Evolutionary conservation across 78 protist genomes (phyloP), one percentile per base, ranked within the genome.

Genomic region (Chrysochromulina parva): DNA sequence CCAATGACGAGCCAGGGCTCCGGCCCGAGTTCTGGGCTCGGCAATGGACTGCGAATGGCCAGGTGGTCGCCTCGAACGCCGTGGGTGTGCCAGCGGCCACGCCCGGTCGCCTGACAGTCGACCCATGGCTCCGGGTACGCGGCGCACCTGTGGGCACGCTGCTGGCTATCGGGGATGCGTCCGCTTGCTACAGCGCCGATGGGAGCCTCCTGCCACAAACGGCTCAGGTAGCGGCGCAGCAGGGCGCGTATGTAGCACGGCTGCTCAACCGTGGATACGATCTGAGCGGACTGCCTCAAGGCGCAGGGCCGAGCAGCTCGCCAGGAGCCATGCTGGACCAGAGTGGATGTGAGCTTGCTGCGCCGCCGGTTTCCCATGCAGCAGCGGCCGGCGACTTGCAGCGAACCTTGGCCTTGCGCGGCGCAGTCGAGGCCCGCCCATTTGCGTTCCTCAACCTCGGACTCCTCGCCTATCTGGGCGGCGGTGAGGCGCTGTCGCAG

Each of bases 221-320:
- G 53, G 80, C 54, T 50, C 80, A 71, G 80, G 80, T 71, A 1
- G 80, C 80, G 54, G 80, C 80, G 80, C 80, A 71, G 80, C 54
- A 71, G 80, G 80, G 80, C 54, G 54, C 48, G 80, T 71, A 38
- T 53, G 10, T 38, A 0, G 80, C 80, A 24, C 48, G 80, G 22
- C n/a, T 38, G 54, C 10, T 71, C 80, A 71, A 71, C 80, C 80
- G 80, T 24, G 73, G 38, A 26, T 66, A 66, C 73, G 47, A 14
- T 38, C 73, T 66, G 7, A 1, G 47, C 19, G 13, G 38, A 38
- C 38, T 38, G 38, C 38, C 38, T 38, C 38, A 38, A 38, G 38
- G 38, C 38, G 38, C 38, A 38, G 38, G 38, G 38, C 38, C 38
- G 38, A 38, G 38, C 38, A 38, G 38, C 38, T 38, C 38, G 38